Evolutionary conservation across 176 grass and related monocot genomes (phyloP), one percentile per base, ranked within the genome.

Genomic region (Oryza glumipatula): DNA sequence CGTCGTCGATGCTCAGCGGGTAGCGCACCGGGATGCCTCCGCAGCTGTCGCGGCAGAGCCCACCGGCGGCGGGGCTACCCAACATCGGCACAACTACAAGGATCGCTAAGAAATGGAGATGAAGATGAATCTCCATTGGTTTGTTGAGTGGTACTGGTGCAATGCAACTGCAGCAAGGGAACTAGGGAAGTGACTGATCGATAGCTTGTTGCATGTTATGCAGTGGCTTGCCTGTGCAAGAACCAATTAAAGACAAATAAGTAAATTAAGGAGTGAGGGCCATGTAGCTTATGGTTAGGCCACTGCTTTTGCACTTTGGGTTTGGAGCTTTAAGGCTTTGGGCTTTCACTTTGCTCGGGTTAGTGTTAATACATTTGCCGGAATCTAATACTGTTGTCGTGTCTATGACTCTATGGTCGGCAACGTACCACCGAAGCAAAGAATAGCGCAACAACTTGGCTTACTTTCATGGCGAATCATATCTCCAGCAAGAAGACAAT

Each of bases 1-100:
- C 96, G 51, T 98, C 89, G 80, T 98, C 93, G 79, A 98, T 86
- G 87, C 89, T 82, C 21, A 98, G 77, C 3, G 91, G 96, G 81
- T 95, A 94, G 23, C 83, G 89, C 21, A 95, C 89, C 19, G 89
- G 96, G 80, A 95, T 88, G 73, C 51, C 47, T 35, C 91, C 93
- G 78, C 93, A 98, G 73, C 77, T 81, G 10, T 92, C 91, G 30
- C 89, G 96, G 86, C 93, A 98, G 73, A 90, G 32, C 6, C 67
- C 73, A 0, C 64, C 51, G 52, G 83, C 89, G 35, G 67, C 80
- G 15, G 87, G 33, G 11, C 60, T 14, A 22, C 33, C 7, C 47
- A n/a, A 44, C 14, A 24, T 30, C 35, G 68, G 48, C 10, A 78
- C 8, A 23, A 56, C 14, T 12, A 72, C 10, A 46, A 87, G 3